A percentile compares a stretch with the other conserved stretches of the same genome.
These are phyloP conservation scores for Termitomyces sp. DNA, from an alignment of 768 basidiomycete genomes.

Conservation along the genomic window DNA sequence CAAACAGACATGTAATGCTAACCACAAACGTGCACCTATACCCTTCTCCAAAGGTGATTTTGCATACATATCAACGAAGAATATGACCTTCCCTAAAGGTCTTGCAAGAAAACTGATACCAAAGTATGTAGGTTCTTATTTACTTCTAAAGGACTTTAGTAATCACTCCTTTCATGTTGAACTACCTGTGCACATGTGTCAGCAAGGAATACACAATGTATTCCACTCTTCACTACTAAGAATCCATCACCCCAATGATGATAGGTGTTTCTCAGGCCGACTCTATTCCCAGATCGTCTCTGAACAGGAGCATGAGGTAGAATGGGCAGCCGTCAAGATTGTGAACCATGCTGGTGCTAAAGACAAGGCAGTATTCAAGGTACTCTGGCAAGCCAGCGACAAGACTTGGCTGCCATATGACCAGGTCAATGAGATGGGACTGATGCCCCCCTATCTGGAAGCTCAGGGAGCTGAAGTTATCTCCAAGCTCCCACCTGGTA, in stretches of 20 bases:
- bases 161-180: background rate
- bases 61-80: background rate
- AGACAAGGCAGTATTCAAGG: background rate
- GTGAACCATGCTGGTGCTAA: background rate
- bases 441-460: background rate
- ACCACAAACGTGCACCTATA: background rate
- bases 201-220: background rate
- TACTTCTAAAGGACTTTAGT: background rate
- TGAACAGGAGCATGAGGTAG: background rate
- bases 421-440: background rate
- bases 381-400: background rate
- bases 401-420: background rate
- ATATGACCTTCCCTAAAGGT: no score
- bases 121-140: background rate
- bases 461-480: background rate
- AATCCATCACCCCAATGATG: background rate
- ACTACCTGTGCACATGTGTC: background rate
- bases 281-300: no score
- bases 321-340: background rate
- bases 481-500: background rate
- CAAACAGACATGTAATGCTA: background rate
- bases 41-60: background rate
- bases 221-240: background rate
- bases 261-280: no score
- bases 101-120: background rate